Percentiles rank a stretch among this genome's conserved stretches.
Evolutionary conservation across 352 stramenopile genomes (phyloP).

Genomic region (Phytophthora foliorum): DNA sequence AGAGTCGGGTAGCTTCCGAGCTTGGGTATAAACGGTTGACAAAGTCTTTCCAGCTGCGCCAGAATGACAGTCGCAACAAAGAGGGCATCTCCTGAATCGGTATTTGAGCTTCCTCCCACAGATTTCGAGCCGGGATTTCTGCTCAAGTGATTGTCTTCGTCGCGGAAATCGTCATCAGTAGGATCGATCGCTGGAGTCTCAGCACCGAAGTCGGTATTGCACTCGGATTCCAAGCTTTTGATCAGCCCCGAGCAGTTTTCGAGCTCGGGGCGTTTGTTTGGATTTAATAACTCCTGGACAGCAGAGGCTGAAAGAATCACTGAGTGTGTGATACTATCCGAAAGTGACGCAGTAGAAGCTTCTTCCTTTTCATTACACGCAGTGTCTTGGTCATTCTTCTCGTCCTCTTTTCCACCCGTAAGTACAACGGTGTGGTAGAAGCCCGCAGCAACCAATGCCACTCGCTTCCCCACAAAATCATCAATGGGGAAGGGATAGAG

Average conservation of each 20-base stretch:
- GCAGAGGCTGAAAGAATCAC: conserved; percentile 22
- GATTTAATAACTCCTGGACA: conserved; percentile 32
- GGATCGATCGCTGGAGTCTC: conserved; percentile 41
- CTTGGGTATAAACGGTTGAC: conserved; percentile 56
- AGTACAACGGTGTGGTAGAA: conserved; percentile 96
- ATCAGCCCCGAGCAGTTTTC: not conserved
- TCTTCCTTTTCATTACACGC: conserved; percentile 20
- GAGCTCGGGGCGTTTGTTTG: conserved; percentile 3
- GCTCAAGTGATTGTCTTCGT: conserved; percentile 46
- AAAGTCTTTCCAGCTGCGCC: conserved; percentile 84
- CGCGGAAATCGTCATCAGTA: conserved; percentile 51
- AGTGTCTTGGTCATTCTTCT: conserved; percentile 44
- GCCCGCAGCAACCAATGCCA: conserved; percentile 90
- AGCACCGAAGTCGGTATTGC: not conserved
- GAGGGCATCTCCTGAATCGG: conserved; percentile 36
- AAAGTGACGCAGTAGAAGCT: not conserved
- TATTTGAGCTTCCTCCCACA: not conserved
- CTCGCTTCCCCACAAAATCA: conserved; percentile 90
- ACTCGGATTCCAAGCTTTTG: not conserved
- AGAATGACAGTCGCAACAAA: conserved; percentile 69
- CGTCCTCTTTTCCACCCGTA: conserved; percentile 78
- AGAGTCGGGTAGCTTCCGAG: conserved; percentile 35
- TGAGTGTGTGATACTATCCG: conserved; percentile 19
- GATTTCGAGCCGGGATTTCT: conserved; percentile 2
- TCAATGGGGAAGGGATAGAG: conserved; percentile 89